Base-by-base conservation (phyloP, 2,329 filamentous ascomycete species). In the Clonostachys sp. region DNA sequence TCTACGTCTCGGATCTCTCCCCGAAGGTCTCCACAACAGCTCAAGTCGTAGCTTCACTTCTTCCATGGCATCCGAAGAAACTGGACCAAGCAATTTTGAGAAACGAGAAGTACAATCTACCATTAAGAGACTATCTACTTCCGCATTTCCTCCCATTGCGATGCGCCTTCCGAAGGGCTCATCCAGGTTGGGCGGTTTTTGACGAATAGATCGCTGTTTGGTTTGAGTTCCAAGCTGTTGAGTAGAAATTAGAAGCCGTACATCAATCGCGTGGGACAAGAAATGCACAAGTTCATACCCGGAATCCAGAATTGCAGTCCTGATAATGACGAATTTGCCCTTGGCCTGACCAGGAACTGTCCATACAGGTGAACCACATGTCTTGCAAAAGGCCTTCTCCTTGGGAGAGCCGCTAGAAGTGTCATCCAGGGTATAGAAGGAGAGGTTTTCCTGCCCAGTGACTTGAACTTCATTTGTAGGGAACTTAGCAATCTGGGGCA, bases 201-300 rank as follows among this genome's bases (percentile, higher is more conserved):
- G 41, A 57, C 48, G 33, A 61, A 62, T n/a, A 64, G 56, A 20
- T 64, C 61, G 47, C 47, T 55, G n/a, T 44, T 42, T 5, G 59
- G 58, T 13, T 50, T 42, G 5, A 60, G 18, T 16, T 52, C 43
- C 30, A 53, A 45, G 9, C 55, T 55, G 38, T 45, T 38, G 5
- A 34, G 16, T 7, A 34, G 33, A 14, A 6, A 14, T 34, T 30
- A 16, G 44, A 6, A 8, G 9, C 24, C 24, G 4, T 10, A 30
- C 9, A 30, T 30, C 24, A 10, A 30, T 30, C 24, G 8, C 8
- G 24, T 30, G 24, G 24, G 24, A 30, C 9, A 30, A 30, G 8
- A 30, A 30, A 9, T 4, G n/a, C 34, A 10, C 6, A 13, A 16
- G 18, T 6, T 53, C 58, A 44, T 47, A 64, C 60, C 60, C 54